phyloP scores from a whole-genome alignment of 208 protist genomes.

The Trichomonas tenax region DNA sequence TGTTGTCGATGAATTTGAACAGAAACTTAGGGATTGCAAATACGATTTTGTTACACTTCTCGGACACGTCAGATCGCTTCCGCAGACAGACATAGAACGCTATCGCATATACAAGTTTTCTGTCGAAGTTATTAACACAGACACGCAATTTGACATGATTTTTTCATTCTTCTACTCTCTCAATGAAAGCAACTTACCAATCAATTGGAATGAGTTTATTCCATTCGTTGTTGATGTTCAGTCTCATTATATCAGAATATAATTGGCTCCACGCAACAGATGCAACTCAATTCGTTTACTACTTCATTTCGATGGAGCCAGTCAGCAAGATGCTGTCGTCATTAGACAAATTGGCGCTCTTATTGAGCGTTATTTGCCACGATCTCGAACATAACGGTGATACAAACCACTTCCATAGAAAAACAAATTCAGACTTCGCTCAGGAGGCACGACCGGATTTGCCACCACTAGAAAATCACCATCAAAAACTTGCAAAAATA shows the following conservation, averaged over 20 bases:
- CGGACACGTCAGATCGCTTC: too few species aligned
- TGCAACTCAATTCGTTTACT: slow-evolving; percentile 46
- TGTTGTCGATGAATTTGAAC: too few species aligned
- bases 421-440: slow-evolving; percentile 59
- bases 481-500: background rate
- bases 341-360: slow-evolving; percentile 59
- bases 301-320: slow-evolving; percentile 31
- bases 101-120: too few species aligned
- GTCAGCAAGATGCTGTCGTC: slow-evolving; percentile 45
- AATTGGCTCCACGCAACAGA: slow-evolving; percentile 52
- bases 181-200: too few species aligned
- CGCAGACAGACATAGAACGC: too few species aligned
- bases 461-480: background rate
- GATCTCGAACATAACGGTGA: slow-evolving; percentile 85
- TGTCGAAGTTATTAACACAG: too few species aligned
- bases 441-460: background rate
- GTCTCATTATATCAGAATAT: slow-evolving; percentile 47
- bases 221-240: background rate
- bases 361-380: slow-evolving; percentile 73
- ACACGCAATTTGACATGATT: too few species aligned
- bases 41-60: too few species aligned
- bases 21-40: too few species aligned
- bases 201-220: too few species aligned
- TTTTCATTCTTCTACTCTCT: too few species aligned
- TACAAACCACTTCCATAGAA: slow-evolving; percentile 79